These are phyloP conservation scores for Tolypocladium endophyticum DNA, from an alignment of 2,329 filamentous ascomycete genomes.

Conservation along the genomic window DNA sequence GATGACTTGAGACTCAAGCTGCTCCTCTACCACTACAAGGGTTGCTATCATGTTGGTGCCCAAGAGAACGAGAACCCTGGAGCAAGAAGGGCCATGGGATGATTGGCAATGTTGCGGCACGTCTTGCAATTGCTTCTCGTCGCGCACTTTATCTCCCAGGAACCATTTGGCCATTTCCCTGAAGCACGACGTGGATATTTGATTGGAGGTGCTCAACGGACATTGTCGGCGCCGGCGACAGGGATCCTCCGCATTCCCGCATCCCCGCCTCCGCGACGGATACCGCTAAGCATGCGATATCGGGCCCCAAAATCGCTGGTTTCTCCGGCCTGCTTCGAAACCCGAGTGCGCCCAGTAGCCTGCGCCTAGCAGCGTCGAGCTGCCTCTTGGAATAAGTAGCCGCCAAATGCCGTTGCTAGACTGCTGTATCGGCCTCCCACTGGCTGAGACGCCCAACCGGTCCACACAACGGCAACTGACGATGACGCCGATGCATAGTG, in stretches of 20 bases:
- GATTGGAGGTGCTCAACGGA: neutral
- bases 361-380: neutral
- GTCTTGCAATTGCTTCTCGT: neutral
- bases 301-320: neutral
- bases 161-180: neutral
- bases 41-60: neutral
- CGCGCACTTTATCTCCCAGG: neutral
- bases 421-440: neutral
- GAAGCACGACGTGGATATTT: neutral
- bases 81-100: neutral
- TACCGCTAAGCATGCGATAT: neutral
- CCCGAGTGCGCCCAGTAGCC: neutral
- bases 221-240: neutral
- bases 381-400: neutral
- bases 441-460: neutral
- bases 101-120: neutral
- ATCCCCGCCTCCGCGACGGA: neutral
- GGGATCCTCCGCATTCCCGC: neutral
- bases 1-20: neutral
- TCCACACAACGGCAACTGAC: neutral
- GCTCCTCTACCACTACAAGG: neutral
- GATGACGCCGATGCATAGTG: neutral
- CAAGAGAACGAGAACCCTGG: neutral
- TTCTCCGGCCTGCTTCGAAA: neutral
- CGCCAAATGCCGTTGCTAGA: neutral